Conservation (phyloP, 352 stramenopile species). For the Halophytophthora batemanensis region DNA sequence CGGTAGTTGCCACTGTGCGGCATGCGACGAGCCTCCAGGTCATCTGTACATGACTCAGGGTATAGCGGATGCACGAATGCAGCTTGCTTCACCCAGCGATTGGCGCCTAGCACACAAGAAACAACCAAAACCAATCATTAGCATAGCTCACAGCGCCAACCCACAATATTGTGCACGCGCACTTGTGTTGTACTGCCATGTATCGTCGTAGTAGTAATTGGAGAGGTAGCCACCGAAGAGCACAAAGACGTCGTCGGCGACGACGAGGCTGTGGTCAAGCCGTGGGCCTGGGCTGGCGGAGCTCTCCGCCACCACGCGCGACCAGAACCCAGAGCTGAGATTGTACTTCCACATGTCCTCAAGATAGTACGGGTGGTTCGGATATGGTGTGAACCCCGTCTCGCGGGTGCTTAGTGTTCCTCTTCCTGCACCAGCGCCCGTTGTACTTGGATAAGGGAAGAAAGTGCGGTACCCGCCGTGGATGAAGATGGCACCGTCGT, state of each 20-base stretch:
- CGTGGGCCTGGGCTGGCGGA: conserved; percentile 51
- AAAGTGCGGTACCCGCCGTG: conserved; percentile 94
- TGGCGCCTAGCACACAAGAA: conserved; percentile 31
- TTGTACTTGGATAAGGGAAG: conserved; percentile 93
- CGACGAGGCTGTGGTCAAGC: conserved; percentile 83
- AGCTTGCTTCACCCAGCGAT: conserved; percentile 88
- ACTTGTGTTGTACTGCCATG: conserved; percentile 95
- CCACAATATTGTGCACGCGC: conserved; percentile 11
- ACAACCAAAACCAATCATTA: conserved; percentile 1
- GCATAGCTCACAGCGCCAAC: background rate
- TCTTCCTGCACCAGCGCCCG: conserved; percentile 69
- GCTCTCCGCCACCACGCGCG: conserved; percentile 38
- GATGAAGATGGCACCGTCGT: conserved; percentile 78
- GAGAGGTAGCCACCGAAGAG: conserved; percentile 92
- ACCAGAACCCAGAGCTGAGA: conserved; percentile 80
- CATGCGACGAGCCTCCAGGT: conserved; percentile 58
- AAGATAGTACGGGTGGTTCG: conserved; percentile 92
- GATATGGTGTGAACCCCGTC: conserved; percentile 84
- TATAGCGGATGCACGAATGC: conserved; percentile 91
- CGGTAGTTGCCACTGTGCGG: conserved; percentile 76
- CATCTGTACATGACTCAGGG: conserved; percentile 89
- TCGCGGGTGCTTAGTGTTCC: conserved; percentile 48
- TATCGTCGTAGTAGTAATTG: conserved; percentile 95
- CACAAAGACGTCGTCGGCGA: conserved; percentile 78
- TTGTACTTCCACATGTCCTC: conserved; percentile 95